phyloP scores from a whole-genome alignment of 2,329 filamentous ascomycete species.

The Aspergillus sp. region DNA sequence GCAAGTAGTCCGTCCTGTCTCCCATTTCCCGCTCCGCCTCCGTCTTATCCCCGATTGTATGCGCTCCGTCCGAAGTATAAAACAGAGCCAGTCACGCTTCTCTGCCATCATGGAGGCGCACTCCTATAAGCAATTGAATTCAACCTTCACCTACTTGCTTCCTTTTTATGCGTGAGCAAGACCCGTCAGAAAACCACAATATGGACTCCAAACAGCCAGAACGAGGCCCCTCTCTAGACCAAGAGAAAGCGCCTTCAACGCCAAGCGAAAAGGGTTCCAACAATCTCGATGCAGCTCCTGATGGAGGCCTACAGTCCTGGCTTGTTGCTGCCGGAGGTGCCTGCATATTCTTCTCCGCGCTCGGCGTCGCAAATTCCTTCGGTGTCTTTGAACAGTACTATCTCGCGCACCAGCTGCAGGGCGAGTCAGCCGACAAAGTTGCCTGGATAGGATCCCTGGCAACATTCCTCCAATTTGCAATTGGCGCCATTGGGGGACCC shows the following conservation, averaged over 20 bases:
- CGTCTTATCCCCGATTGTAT: neutral
- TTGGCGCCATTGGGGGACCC: slow-evolving; percentile 19
- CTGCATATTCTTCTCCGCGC: slow-evolving; percentile 36
- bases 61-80: neutral
- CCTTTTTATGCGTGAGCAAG: no score
- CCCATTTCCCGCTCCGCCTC: slow-evolving; percentile 25
- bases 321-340: slow-evolving; percentile 24
- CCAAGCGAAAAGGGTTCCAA: neutral
- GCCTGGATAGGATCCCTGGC: slow-evolving; percentile 49
- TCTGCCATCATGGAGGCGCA: no score
- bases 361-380: slow-evolving; percentile 48
- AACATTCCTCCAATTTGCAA: slow-evolving; percentile 22
- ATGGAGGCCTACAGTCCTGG: slow-evolving; percentile 26
- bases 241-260: neutral
- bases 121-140: no score
- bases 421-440: slow-evolving; percentile 40
- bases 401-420: slow-evolving; percentile 38
- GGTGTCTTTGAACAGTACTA: slow-evolving; percentile 52
- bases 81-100: neutral
- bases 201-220: neutral
- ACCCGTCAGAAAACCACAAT: no score
- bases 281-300: slow-evolving; percentile 30
- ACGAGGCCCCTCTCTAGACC: neutral
- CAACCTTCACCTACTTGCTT: no score
- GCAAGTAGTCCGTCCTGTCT: slow-evolving; percentile 18